Base-by-base conservation (phyloP, 2,329 filamentous ascomycete genomes). In the Pseudopithomyces maydicus region DNA sequence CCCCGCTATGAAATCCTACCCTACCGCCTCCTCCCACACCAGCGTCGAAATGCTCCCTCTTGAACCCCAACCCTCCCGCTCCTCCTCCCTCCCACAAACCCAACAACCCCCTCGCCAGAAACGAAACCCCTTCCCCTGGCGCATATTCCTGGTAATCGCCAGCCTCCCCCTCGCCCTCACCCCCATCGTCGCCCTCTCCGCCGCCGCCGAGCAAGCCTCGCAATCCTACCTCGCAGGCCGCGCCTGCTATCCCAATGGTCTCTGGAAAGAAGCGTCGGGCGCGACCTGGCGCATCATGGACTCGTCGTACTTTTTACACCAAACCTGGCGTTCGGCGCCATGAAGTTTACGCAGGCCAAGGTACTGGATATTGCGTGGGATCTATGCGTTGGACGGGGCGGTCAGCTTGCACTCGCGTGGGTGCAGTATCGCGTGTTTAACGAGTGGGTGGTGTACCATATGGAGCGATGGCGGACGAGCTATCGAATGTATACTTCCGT, bases 291-390 rank as follows among this genome's bases (percentile, higher is more conserved):
- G 66, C 26, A 74, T 74, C 23, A 74, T 74, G 70, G 71, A 73
- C 47, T 71, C 67, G 4, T 65, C 61, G 0, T 73, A 73, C 53
- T 72, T 74, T 52, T 73, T 56, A 73, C 68, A 23, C 71, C 69
- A 2, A 72, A 74, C 23, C 56, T 73, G 1, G 64, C 61, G 26
- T 72, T 73, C 22, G 73, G 70, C n/a, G 42, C 52, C 3, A 70
- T 74, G 57, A 68, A 68, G 0, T 77, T 77, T 49, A 71, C 72
- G 2, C 63, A 69, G 41, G 76, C 70, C 47, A 77, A 77, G 43
- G 61, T 76, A 17, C 71, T 78, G 32, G 74, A 77, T 45, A 66
- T 76, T 19, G 56, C 67, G 10, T 77, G 75, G 74, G 74, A 78
- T 58, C 63, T 77, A n/a, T 41, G 71, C 2, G 51, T 77, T 20